Evolutionary conservation across 495 filamentous ascomycete genomes (phyloP), one percentile per base, ranked within the genome.

Genomic region (Alectoria sarmentosa): DNA sequence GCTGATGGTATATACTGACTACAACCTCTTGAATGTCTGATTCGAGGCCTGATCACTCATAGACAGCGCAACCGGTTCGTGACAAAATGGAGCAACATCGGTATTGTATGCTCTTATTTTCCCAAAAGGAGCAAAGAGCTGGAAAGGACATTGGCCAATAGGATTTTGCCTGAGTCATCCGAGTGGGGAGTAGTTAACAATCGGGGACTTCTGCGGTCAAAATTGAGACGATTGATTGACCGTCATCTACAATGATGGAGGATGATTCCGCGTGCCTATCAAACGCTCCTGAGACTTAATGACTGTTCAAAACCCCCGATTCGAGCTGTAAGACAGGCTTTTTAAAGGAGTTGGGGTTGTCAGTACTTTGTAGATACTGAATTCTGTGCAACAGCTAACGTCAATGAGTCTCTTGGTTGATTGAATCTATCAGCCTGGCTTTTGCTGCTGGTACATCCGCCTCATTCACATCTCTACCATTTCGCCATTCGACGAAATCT

Each of bases 401-500:
- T 55, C 4, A 8, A 30, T 30, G 9, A 6, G 8, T 55, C 17
- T 55, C 28, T 32, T 55, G 30, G 28, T 61, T 60, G 10, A 49
- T 65, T 8, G 23, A 11, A 26, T 37, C 26, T 37, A 52, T 15
- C 37, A 65, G 34, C 19, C 39, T 59, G 6, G 30, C 13, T 42
- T 61, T 65, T 26, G 62, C 62, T 26, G 62, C 19, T 58, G 61
- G 49, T 38, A 49, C 23, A 11, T 59, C 30, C 19, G 38, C 41
- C 28, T 44, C 54, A 37, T 37, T 42, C 21, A 28, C 32, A 14
- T 30, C 28, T 13, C 30, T 41, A 55, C 42, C 30, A 14, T 68
- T 83, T 60, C 91, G 78, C 89, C 90, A 95, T 61, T 84, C 78
- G 65, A 87, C 79, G 70, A 96, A 96, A 19, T 88, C 83, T 37